Base-by-base conservation (phyloP, 2,329 filamentous ascomycete species). In the Coleophoma eucalyptorum region DNA sequence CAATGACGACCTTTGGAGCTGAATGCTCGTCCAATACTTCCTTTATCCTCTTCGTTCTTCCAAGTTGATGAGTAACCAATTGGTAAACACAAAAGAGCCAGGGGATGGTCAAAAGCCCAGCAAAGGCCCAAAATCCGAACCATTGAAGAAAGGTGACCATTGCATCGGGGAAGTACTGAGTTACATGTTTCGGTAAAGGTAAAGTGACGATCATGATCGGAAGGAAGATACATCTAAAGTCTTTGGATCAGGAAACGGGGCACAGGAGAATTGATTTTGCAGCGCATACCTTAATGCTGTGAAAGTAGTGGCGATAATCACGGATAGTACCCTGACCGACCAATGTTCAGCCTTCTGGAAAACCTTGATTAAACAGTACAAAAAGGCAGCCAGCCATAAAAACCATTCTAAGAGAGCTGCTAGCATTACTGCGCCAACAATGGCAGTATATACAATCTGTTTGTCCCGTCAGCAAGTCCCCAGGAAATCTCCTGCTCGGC, bases 51-150 rank as follows among this genome's bases (percentile, higher is more conserved):
- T 90, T 90, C 40, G 79, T 85, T 56, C 90, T 83, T 19, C 93
- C 92, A 21, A 97, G 77, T 33, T 90, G 87, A 61, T 94, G 88
- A 8, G 89, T 96, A 50, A 96, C 88, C 5, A 97, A 80, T 63
- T 95, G 88, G 65, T 95, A 96, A 50, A 97, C 81, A 68, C 92
- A 97, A 64, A 97, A 89, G 3, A 96, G 78, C 90, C 91, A 97
- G 0, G 94, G 94, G 1, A 96, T 77, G 1, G 88, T 90, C 51
- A 99, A 73, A 10, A 97, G 81, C 56, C 83, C 82, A 1, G 92
- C 87, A 59, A 97, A 97, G 26, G 87, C 85, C 86, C 90, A 97
- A 68, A 97, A 97, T 4, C 91, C 92, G 64, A 97, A 96, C 88
- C 90, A 95, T 66, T 97, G 92, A 13, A 97, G 77, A 43, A 88